Percentiles rank a stretch among this genome's conserved stretches.
These are phyloP conservation scores for Saccharata proteae DNA, from an alignment of 2,329 filamentous ascomycete genomes.

Conservation along the genomic window DNA sequence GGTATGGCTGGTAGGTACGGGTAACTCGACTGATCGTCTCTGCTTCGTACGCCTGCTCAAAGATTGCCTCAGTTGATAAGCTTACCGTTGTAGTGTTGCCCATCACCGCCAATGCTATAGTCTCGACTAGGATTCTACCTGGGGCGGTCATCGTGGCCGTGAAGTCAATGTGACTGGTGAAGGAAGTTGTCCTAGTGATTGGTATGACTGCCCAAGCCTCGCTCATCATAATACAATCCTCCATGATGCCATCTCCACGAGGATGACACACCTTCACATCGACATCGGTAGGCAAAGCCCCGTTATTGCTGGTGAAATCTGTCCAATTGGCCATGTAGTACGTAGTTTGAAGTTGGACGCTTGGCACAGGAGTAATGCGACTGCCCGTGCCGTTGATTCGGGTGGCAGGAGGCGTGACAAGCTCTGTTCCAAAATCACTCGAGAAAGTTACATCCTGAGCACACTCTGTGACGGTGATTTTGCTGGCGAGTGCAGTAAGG, in stretches of 20 bases:
- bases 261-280: constrained; percentile 30
- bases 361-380: constrained; percentile 26
- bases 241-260: constrained; percentile 20
- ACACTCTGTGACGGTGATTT: constrained; percentile 30
- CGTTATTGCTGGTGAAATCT: constrained; percentile 22
- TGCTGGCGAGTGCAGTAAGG: constrained; percentile 28
- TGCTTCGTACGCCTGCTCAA: constrained; percentile 24
- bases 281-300: constrained; percentile 26
- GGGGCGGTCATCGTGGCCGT: constrained; percentile 24
- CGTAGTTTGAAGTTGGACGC: constrained; percentile 27
- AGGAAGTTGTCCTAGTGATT: constrained; percentile 25
- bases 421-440: constrained; percentile 29
- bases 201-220: constrained; percentile 31
- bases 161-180: constrained; percentile 24
- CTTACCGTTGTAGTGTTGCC: constrained; percentile 26
- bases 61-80: constrained; percentile 25
- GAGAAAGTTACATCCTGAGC: constrained; percentile 35
- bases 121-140: constrained; percentile 25
- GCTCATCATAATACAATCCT: constrained; percentile 28
- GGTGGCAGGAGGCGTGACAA: constrained; percentile 25
- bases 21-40: constrained; percentile 22
- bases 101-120: constrained; percentile 25
- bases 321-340: constrained; percentile 35
- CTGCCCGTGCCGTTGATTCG: constrained; percentile 9
- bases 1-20: too few relatives aligned